Base-by-base conservation (phyloP, 2,329 filamentous ascomycete genomes). In the Botrytis elliptica region DNA sequence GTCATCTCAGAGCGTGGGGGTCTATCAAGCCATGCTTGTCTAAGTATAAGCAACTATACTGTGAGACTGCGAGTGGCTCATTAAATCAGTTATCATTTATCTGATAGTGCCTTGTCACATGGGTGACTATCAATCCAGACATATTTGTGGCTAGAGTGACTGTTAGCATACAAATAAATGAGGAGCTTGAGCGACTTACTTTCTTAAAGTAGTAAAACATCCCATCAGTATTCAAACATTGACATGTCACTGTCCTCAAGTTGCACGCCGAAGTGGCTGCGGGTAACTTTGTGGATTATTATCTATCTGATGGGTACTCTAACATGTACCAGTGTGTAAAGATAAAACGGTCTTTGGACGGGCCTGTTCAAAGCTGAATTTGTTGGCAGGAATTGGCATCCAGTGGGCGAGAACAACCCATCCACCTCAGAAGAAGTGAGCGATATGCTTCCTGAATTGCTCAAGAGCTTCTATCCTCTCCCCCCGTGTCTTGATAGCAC, bases 381-480 rank as follows among this genome's bases (percentile, higher is more conserved):
- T 12, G 72, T 60, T n/a, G 76, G 76, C 71, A 79, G 79, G 72
- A 90, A 83, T 88, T 88, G 91, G 78, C 86, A 89, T 14, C 87
- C 89, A 72, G 83, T 86, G 5, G 88, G 85, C 44, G 84, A 80
- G 2, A 87, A 86, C n/a, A 83, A 84, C 83, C 38, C 86, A 84
- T 4, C 88, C 83, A 44, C 86, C 84, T 88, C 88, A 91, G 73
- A 90, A 83, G 73, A 91, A 86, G 78, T 91, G 89, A 18, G 85
- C 79, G 0, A 91, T 82, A 3, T 29, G 14, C n/a, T 71, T 88
- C 84, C 84, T 85, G 73, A 90, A 83, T 33, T 89, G 88, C 16
- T 82, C 81, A 76, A 90, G 88, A 40, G 84, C 75, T 4, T 84
- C 25, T 3, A 25, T 4, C 46, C 22, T 3, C 8, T 2, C 22